Evolutionary conservation across 805 yeast species (phyloP), one percentile per base, ranked within the genome.

Genomic region (Tetrapisispora nanseiensis): DNA sequence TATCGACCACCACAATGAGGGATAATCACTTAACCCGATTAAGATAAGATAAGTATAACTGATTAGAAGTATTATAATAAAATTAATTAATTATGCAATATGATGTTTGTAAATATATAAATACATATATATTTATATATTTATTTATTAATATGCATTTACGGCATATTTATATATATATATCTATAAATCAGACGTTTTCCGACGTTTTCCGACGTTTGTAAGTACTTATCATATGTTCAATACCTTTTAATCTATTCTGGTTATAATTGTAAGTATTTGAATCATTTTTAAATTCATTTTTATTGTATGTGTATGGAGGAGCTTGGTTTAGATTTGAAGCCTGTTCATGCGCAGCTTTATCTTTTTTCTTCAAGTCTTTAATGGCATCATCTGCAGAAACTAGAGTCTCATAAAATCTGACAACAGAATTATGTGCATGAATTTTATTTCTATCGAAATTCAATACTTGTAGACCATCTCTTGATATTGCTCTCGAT

Each of bases 401-500:
- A 23, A 51, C 52, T 47, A 82, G 62, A 0, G 70, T 62, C 11
- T 65, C 49, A 57, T 92, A 92, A 54, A 90, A 92, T 10, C 71
- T 68, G 16, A 70, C 68, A 3, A 92, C 98, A 49, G 70, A 75
- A 1, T 70, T 69, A 62, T 87, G 86, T 0, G 90, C 83, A 54
- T 62, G 69, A 13, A 92, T 85, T 54, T 75, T 79, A 1, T 58
- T 54, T 27, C 71, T 72, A 42, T 76, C 69, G 59, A 92, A 92
- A 51, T 86, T 81, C 41, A 76, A 61, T 2, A 92, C 84, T 53
- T 86, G 95, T 22, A 92, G 67, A 0, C 95, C 95, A 3, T 78
- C 77, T 52, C 95, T 71, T 19, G 82, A 74, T 1, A 81, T 82
- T 1, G 97, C 97, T 61, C 98, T 75, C 11, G 95, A 85, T 26